These are phyloP conservation scores for Rhypophila decipiens DNA, from an alignment of 495 filamentous ascomycete species.

Conservation along the genomic window DNA sequence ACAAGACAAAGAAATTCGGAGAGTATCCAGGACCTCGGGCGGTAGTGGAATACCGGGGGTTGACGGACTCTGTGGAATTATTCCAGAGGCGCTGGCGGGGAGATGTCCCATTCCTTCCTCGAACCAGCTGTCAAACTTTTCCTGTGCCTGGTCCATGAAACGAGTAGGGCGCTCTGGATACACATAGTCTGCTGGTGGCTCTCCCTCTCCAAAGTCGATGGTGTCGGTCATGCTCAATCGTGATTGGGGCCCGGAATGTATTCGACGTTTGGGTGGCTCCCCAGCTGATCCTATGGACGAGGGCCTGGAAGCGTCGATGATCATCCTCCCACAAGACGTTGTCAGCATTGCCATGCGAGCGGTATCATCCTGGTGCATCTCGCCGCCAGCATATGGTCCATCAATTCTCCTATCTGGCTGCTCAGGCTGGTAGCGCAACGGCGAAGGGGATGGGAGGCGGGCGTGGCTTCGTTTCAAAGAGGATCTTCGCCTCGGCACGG, in stretches of 20 bases:
- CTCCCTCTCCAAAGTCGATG: not conserved
- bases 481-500: slow-evolving; percentile 9
- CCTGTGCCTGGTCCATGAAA: not conserved
- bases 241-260: not conserved
- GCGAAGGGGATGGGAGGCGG: not conserved
- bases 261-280: not conserved
- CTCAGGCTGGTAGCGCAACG: too few relatives aligned
- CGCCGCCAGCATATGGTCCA: too few relatives aligned
- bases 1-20: slow-evolving; percentile 32
- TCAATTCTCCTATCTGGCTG: too few relatives aligned
- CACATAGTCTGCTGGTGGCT: not conserved
- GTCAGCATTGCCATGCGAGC: slow-evolving; percentile 4
- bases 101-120: not conserved
- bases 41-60: slow-evolving; percentile 30
- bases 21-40: slow-evolving; percentile 33
- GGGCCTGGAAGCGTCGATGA: slow-evolving; percentile 17
- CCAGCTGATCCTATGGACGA: not conserved
- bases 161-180: not conserved
- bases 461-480: slow-evolving; percentile 6
- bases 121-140: not conserved
- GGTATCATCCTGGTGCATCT: too few relatives aligned
- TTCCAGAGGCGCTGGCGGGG: not conserved
- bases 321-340: slow-evolving; percentile 11
- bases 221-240: not conserved
- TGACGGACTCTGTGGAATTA: not conserved